A percentile compares a stretch with the other conserved stretches of the same genome.
These are phyloP conservation scores for Prunella vulgaris DNA, from an alignment of 257 asterid genomes.

Conservation along the genomic window DNA sequence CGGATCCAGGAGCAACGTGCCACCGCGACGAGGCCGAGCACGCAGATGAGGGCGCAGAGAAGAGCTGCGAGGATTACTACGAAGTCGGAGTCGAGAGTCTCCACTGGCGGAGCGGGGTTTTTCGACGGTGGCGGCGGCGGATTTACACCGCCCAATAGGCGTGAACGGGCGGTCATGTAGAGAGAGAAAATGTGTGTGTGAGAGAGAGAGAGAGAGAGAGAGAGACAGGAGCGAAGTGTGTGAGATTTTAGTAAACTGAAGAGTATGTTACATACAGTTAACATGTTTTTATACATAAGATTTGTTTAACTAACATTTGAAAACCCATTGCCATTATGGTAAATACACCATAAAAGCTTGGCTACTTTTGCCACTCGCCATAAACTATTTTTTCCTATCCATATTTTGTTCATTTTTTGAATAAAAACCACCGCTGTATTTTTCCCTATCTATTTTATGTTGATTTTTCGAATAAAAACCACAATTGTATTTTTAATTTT, in stretches of 20 bases:
- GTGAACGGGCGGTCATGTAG: constrained; percentile 43
- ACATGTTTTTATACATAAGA: background rate
- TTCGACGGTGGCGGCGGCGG: constrained; percentile 27
- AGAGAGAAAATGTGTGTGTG: background rate
- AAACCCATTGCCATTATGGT: background rate
- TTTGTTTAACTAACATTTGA: constrained; percentile 21
- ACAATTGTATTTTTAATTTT: too few species aligned
- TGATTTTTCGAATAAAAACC: too few species aligned
- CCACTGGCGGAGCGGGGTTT: constrained; percentile 16
- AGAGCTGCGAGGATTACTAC: constrained; percentile 46
- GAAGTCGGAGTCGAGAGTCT: constrained; percentile 37
- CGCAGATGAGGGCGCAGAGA: constrained; percentile 55
- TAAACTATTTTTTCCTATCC: background rate
- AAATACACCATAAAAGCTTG: constrained; percentile 13
- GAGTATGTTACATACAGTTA: constrained; percentile 1
- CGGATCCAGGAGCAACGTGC: constrained; percentile 54
- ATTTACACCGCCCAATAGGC: constrained; percentile 31
- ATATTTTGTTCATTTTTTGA: too few species aligned
- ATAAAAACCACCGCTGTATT: too few species aligned
- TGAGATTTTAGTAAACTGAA: constrained; percentile 6
- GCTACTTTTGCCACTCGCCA: constrained; percentile 5
- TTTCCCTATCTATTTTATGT: background rate
- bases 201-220: constrained; percentile 16
- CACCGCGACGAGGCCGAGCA: constrained; percentile 51
- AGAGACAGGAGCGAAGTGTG: background rate